Percentiles rank a stretch among this genome's conserved stretches.
Evolutionary conservation across 257 asterid genomes (phyloP).

Genomic region (Solanum paucissectum): DNA sequence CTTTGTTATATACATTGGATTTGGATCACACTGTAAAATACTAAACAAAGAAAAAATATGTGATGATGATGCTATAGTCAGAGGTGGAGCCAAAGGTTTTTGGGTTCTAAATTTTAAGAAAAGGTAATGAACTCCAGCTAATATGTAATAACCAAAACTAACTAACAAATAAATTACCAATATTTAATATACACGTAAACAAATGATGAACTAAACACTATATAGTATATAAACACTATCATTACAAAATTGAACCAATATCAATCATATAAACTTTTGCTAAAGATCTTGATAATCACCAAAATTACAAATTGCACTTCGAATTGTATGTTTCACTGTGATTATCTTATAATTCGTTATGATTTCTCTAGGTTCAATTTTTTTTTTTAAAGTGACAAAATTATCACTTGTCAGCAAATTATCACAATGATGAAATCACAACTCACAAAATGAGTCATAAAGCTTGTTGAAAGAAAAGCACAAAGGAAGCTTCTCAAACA

Average conservation of each 20-base stretch:
- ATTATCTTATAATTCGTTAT: background rate
- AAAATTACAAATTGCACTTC: background rate
- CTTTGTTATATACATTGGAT: background rate
- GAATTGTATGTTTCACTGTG: background rate
- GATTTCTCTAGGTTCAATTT: background rate
- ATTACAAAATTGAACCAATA: background rate
- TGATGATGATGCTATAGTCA: background rate
- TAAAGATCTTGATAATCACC: background rate
- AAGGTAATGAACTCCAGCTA: background rate
- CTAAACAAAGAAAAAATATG: background rate
- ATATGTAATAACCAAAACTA: background rate
- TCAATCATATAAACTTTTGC: background rate
- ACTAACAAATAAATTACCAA: background rate
- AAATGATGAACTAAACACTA: background rate
- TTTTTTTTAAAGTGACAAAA: background rate
- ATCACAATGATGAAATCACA: background rate
- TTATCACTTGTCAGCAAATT: background rate
- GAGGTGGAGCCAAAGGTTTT: background rate
- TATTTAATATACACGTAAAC: background rate
- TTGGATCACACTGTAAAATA: background rate
- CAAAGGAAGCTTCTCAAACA: background rate
- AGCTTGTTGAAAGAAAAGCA: background rate
- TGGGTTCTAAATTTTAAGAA: background rate
- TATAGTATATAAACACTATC: background rate
- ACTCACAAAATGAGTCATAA: background rate